These are phyloP conservation scores for Lachnellula hyalina DNA, from an alignment of 2,329 filamentous ascomycete species.

Conservation along the genomic window DNA sequence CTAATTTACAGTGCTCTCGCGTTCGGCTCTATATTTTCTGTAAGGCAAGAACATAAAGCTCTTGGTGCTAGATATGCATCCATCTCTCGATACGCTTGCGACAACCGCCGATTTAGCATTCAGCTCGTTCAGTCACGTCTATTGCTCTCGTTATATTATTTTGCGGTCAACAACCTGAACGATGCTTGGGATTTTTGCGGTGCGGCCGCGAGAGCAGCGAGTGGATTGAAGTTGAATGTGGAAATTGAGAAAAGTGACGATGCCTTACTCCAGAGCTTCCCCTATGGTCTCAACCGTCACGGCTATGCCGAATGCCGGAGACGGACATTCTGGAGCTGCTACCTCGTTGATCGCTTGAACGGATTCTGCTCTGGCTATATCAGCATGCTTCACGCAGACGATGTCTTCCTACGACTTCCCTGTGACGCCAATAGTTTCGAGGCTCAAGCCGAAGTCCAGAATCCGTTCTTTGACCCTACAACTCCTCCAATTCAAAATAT, in stretches of 20 bases:
- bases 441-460: conserved; percentile 48
- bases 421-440: conserved; percentile 58
- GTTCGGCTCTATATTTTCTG: conserved; percentile 50
- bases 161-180: conserved; percentile 52
- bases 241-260: conserved; percentile 49
- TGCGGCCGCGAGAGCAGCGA: conserved; percentile 54
- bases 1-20: conserved; percentile 56
- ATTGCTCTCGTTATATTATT: conserved; percentile 62
- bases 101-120: conserved; percentile 49
- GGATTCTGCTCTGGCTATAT: conserved; percentile 50
- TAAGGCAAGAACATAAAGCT: conserved; percentile 38
- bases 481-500: conserved; percentile 36
- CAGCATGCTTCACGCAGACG: conserved; percentile 55
- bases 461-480: conserved; percentile 56
- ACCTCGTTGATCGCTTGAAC: conserved; percentile 63
- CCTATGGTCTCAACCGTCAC: conserved; percentile 51
- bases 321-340: conserved; percentile 68
- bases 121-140: conserved; percentile 63
- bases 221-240: conserved; percentile 56
- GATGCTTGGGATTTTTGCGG: conserved; percentile 61
- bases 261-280: conserved; percentile 36
- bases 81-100: conserved; percentile 53
- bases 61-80: conserved; percentile 44
- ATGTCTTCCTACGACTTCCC: conserved; percentile 63
- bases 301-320: conserved; percentile 62